Evolutionary conservation across 441 rosid species (phyloP), one percentile per base, ranked within the genome.

Genomic region (Pelargonium cotyledonis): DNA sequence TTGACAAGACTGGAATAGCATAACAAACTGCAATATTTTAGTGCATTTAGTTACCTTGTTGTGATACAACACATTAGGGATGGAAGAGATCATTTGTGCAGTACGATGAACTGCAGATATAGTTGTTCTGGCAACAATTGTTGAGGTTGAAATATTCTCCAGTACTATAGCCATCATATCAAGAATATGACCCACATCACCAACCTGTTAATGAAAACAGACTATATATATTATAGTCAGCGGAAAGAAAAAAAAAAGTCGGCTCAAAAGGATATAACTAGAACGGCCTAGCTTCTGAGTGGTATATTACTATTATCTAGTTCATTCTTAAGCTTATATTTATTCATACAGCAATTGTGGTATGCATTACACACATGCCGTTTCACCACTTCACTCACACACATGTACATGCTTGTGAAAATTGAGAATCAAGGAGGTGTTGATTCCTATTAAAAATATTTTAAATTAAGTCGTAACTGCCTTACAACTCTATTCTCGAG

Each of bases 131-230:
- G 94, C 89, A 51, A 83, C 74, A 77, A 86, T 47, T 69, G 84
- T 70, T 78, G 84, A 77, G 40, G 82, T 70, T 51, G 97, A 77
- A 73, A 89, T 71, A 72, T 85, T 86, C 85, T 94, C 99, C 58
- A 91, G 81, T 70, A 91, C 81, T 66, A 89, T 85, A 65, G 96
- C 94, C 84, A 94, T 74, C 82, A 80, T 86, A 85, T 94, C 99
- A 79, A 91, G 91, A 81, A 91, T 81, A 19, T 90, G 96, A 69
- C 99, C 96, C 66, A 76, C 84, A 78, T 94, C 99, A 73, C 92
- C 92, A 74, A 94, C 89, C 99, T 94, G 82, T 73, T 63, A 73
- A 67, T 62, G 61, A 70, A 21, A 55, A 16, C 35, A 31, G 35
- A 31, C 3, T 35, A 35, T 35, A 35, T 35, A 35, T 35, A 35